Conservation (phyloP, 257 asterid genomes). For the Fraxinus pennsylvanica region DNA sequence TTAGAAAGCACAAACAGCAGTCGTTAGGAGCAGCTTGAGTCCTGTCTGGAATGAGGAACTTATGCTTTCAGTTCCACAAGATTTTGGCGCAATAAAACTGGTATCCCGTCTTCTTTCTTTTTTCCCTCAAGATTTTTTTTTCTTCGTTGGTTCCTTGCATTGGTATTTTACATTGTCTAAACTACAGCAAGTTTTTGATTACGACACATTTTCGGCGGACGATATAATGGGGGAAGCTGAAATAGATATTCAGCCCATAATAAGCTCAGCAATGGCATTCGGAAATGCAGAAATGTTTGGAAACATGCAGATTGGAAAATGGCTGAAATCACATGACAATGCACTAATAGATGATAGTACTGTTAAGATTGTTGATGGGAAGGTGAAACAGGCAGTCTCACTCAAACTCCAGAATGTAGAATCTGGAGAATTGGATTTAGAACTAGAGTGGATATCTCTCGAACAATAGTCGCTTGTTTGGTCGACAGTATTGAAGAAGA, state of each 20-base stretch:
- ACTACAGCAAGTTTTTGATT: conserved; percentile 78
- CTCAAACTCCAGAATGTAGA: conserved; percentile 92
- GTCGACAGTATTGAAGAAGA: background rate
- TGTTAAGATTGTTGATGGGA: conserved; percentile 89
- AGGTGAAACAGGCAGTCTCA: conserved; percentile 67
- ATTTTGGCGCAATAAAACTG: conserved; percentile 75
- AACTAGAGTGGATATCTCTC: conserved; percentile 95
- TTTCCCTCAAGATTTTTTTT: background rate
- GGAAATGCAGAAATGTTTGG: conserved; percentile 80
- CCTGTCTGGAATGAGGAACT: conserved; percentile 96
- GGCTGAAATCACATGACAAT: conserved; percentile 85
- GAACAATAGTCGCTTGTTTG: conserved; percentile 42
- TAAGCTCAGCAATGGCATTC: conserved; percentile 87
- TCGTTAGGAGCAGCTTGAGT: conserved; percentile 77
- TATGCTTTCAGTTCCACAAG: conserved; percentile 92
- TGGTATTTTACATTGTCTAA: background rate
- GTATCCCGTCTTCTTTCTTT: conserved; percentile 38
- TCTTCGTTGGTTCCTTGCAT: background rate
- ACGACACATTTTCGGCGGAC: conserved; percentile 91
- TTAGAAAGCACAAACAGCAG: conserved; percentile 80
- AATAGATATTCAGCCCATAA: conserved; percentile 89
- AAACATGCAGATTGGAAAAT: conserved; percentile 92
- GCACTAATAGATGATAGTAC: conserved; percentile 80
- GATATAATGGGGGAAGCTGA: conserved; percentile 98
- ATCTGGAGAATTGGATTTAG: conserved; percentile 81